Evolutionary conservation across 352 stramenopile genomes (phyloP), one percentile per base, ranked within the genome.

Genomic region (Poterioochromonas sp.): DNA sequence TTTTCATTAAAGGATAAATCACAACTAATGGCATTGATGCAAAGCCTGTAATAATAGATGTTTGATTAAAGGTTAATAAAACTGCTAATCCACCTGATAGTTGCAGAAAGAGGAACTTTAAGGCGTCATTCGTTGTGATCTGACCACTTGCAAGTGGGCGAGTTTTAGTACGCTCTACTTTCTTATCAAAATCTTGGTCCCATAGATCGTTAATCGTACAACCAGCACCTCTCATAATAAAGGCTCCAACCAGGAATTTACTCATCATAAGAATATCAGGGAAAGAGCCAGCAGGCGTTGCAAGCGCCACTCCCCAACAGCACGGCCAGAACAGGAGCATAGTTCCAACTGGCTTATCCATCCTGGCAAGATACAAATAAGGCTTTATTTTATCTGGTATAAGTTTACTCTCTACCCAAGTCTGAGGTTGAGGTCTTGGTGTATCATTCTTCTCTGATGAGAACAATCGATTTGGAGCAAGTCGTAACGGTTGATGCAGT

Each of bases 141-240:
- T 88, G 85, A 1, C 93, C 93, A 0, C 89, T 88, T 1, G 95
- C 95, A 22, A 99, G 84, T 3, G 96, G 96, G 18, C 96, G 87
- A 81, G 90, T 84, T 79, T 94, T 95, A 0, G 95, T 99, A 34
- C 96, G 88, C 80, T 91, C 87, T 26, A 99, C 96, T 53, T 93
- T 82, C 78, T 89, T 90, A 87, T 99, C 96, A 84, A 97, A 94
- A 79, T 98, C 89, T 74, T 90, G 88, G 89, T 99, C 96, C 94
- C 94, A 98, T 87, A 99, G 96, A 85, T 99, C 96, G 83, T 99
- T 99, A 83, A 99, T 98, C 49, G 93, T 99, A 85, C 96, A 99
- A 1, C 96, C 96, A 29, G 91, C 91, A 44, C 93, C 92, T 41
- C 95, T 88, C 96, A 99, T 99, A 78, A 98, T 88, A 84, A 98